Conservation (phyloP, 2,329 filamentous ascomycete genomes). For the Hortaea werneckii region DNA sequence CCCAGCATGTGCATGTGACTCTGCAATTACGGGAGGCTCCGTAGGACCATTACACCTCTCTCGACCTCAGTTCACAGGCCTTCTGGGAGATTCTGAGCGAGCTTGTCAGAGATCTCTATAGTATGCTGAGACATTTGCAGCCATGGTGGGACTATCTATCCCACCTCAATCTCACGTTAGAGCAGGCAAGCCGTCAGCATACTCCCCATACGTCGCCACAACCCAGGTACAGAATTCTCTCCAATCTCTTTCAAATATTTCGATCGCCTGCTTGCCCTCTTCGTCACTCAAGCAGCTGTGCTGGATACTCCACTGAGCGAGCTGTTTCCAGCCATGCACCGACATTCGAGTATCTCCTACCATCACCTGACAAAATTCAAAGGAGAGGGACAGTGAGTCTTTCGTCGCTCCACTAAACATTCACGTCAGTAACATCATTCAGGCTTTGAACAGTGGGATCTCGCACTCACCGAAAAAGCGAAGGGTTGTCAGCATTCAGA, state of each 20-base stretch:
- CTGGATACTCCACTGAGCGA: constrained; percentile 37
- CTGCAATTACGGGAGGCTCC: no score
- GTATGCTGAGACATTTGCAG: no score
- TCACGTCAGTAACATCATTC: neutral
- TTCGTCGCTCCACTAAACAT: constrained; percentile 9
- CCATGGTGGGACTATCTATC: no score
- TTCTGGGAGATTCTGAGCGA: no score
- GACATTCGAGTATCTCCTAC: constrained; percentile 57
- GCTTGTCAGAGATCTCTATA: no score
- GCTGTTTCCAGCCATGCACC: constrained; percentile 61
- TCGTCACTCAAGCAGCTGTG: constrained; percentile 30
- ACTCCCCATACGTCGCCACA: constrained; percentile 28
- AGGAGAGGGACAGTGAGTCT: constrained; percentile 55
- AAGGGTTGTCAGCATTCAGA: constrained; percentile 65
- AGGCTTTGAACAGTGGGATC: neutral
- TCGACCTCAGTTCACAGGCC: no score
- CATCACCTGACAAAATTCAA: constrained; percentile 70
- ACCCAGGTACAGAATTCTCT: constrained; percentile 47
- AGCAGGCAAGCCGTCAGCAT: neutral
- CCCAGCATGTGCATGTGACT: no score
- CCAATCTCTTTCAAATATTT: constrained; percentile 49
- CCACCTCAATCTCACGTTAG: neutral
- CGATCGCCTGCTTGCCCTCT: constrained; percentile 28
- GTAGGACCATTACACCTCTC: no score
- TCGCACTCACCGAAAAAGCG: constrained; percentile 51